These are phyloP conservation scores for Wickerhamiella allomyrinae DNA, from an alignment of 805 yeast genomes.

Conservation along the genomic window DNA sequence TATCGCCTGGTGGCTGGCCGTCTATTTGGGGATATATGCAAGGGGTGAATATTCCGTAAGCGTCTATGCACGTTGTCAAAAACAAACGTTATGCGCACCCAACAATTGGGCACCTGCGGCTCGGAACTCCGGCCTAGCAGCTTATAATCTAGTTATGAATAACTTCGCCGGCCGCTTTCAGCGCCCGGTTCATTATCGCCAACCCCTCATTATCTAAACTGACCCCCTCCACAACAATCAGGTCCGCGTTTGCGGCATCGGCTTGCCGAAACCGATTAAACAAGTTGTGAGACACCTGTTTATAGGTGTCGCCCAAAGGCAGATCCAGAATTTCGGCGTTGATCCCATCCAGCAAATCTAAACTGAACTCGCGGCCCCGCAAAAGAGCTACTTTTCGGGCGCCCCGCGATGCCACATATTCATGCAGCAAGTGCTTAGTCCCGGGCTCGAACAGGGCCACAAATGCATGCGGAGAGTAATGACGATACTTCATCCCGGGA, in stretches of 20 bases:
- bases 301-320: constrained; percentile 34
- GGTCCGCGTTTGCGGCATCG: constrained; percentile 53
- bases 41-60: no score
- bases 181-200: constrained; percentile 85
- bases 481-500: constrained; percentile 97
- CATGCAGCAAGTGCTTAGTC: constrained; percentile 20
- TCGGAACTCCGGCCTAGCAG: no score
- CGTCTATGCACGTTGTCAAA: no score
- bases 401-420: constrained; percentile 17
- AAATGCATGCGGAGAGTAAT: constrained; percentile 80
- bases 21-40: no score
- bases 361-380: background rate
- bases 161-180: constrained; percentile 51
- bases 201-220: constrained; percentile 66
- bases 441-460: constrained; percentile 52
- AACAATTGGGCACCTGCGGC: no score
- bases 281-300: constrained; percentile 58
- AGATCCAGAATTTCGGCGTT: constrained; percentile 9
- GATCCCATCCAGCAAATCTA: background rate
- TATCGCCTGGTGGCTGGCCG: no score
- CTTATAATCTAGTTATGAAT: no score
- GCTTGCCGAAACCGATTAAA: constrained; percentile 62
- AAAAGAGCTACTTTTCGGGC: constrained; percentile 5
- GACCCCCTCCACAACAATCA: constrained; percentile 75
- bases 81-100: no score